These are phyloP conservation scores for Aspergillus persii DNA, from an alignment of 2,329 filamentous ascomycete genomes.

Conservation along the genomic window DNA sequence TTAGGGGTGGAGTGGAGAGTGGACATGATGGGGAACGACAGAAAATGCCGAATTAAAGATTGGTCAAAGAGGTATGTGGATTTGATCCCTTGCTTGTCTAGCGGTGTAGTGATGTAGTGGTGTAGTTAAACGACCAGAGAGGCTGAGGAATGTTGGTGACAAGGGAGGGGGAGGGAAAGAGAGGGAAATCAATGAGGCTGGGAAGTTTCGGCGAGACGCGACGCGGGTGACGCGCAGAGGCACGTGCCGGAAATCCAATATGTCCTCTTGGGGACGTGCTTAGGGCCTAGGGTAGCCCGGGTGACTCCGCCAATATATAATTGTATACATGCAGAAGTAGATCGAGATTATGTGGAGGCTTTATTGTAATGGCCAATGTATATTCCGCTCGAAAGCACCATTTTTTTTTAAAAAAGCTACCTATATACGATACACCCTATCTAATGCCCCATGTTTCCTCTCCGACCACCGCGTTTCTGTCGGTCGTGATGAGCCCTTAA, in stretches of 20 bases:
- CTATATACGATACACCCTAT: constrained; percentile 5
- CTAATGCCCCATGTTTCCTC: constrained; percentile 61
- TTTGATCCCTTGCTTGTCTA: background rate
- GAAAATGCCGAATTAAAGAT: background rate
- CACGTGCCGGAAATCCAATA: constrained; percentile 21
- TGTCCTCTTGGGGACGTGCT: constrained; percentile 18
- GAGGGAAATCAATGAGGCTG: constrained; percentile 13
- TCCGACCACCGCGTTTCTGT: constrained; percentile 77
- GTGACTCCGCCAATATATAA: background rate
- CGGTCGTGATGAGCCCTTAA: constrained; percentile 78
- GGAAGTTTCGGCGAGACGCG: constrained; percentile 20
- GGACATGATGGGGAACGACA: constrained; percentile 13
- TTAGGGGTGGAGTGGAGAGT: constrained; percentile 13
- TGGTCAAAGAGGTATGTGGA: background rate
- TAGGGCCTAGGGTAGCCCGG: constrained; percentile 4
- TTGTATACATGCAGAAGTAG: background rate
- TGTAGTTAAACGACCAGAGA: background rate
- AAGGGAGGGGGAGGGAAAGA: constrained; percentile 9
- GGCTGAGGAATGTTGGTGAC: constrained; percentile 3
- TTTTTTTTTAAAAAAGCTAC: background rate
- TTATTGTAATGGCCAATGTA: background rate
- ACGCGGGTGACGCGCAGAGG: constrained; percentile 22
- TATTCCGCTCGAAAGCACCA: background rate
- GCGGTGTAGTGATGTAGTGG: background rate
- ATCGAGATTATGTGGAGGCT: background rate